A percentile compares a stretch with the other conserved stretches of the same genome.
These are phyloP conservation scores for Sarocladium brachiariae DNA, from an alignment of 2,329 filamentous ascomycete species.

Conservation along the genomic window DNA sequence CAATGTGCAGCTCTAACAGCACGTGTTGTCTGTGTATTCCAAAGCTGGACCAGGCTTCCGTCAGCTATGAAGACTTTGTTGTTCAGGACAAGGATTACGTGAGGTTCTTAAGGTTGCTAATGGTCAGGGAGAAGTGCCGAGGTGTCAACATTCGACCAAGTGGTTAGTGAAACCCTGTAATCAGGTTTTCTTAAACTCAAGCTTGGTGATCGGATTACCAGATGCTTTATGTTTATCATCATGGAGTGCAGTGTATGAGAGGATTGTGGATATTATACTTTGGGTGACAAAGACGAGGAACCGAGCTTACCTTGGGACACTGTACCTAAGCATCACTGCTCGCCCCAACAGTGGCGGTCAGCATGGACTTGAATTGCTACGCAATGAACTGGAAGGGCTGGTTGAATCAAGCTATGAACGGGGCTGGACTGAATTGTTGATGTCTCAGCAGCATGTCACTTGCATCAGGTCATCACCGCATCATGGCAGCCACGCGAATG, in stretches of 20 bases:
- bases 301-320: slow-evolving; percentile 9
- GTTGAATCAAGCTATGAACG: not conserved
- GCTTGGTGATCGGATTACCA: slow-evolving; percentile 30
- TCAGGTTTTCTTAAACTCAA: not conserved
- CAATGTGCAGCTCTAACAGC: no score
- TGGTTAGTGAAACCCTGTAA: slow-evolving; percentile 17
- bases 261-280: not conserved
- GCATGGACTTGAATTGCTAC: not conserved
- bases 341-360: not conserved
- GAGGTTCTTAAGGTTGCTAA: no score
- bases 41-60: no score
- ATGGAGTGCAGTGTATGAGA: slow-evolving; percentile 9
- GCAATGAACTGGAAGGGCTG: not conserved
- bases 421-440: not conserved
- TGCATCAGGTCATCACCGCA: slow-evolving; percentile 63
- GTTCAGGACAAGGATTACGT: no score
- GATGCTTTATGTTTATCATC: slow-evolving; percentile 34
- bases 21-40: no score
- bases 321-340: not conserved
- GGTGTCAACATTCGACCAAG: slow-evolving; percentile 22
- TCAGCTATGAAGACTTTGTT: no score
- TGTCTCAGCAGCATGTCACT: slow-evolving; percentile 38
- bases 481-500: slow-evolving; percentile 56
- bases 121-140: not conserved
- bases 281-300: not conserved